Conservation (phyloP, 805 yeast species). For the Candida suzukii region DNA sequence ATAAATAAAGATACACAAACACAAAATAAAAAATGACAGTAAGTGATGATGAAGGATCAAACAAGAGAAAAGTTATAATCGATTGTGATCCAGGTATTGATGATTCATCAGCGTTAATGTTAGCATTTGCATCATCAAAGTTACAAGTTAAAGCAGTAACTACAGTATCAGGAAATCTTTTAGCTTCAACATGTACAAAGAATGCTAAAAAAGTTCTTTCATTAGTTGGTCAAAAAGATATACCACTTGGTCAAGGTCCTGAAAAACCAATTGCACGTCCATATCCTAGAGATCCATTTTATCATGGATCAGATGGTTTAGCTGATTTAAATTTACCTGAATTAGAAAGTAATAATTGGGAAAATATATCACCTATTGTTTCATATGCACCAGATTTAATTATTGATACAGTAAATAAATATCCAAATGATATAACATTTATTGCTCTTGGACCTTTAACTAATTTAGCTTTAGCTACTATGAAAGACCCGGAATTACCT, state of each 20-base stretch:
- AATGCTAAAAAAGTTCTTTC: constrained; percentile 15
- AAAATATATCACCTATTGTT: constrained; percentile 4
- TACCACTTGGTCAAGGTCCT: constrained; percentile 21
- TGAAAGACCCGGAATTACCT: constrained; percentile 17
- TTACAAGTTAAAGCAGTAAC: constrained; percentile 20
- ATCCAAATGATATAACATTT: constrained; percentile 11
- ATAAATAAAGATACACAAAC: too few relatives aligned
- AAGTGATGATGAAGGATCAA: not conserved
- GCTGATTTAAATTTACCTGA: constrained; percentile 17
- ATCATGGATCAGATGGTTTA: constrained; percentile 19
- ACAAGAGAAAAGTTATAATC: constrained; percentile 8
- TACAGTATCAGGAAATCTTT: constrained; percentile 21
- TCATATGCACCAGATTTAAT: constrained; percentile 17
- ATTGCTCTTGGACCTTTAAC: constrained; percentile 19
- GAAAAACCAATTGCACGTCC: constrained; percentile 18
- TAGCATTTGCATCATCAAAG: constrained; percentile 16
- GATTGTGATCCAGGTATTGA: constrained; percentile 23
- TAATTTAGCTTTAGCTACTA: constrained; percentile 17
- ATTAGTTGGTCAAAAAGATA: constrained; percentile 12
- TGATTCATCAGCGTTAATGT: constrained; percentile 17
- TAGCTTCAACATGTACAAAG: constrained; percentile 14
- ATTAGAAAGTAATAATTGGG: constrained; percentile 10
- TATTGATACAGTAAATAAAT: constrained; percentile 11
- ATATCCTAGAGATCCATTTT: constrained; percentile 21
- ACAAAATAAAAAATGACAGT: too few relatives aligned